phyloP scores from a whole-genome alignment of 768 basidiomycete genomes.

The Leccinellum albellum region DNA sequence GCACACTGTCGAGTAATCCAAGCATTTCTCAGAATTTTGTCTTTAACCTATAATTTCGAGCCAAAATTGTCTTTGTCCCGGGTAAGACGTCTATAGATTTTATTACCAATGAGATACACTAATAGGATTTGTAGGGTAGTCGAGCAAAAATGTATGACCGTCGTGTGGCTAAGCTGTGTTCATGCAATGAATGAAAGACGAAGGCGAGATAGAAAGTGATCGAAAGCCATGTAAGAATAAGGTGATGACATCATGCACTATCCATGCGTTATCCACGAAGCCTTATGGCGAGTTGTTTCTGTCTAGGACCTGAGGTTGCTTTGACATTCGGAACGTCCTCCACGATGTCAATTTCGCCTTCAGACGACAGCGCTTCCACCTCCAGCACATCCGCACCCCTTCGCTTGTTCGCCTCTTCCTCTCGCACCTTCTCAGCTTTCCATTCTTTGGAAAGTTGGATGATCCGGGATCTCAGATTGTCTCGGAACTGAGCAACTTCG shows the following conservation, averaged over 20 bases:
- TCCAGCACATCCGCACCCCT: constrained; percentile 18
- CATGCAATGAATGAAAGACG: constrained; percentile 3
- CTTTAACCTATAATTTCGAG: background rate
- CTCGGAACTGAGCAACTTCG: constrained; percentile 45
- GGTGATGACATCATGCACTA: constrained; percentile 2
- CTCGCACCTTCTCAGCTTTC: constrained; percentile 41
- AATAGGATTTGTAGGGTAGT: constrained; percentile 20
- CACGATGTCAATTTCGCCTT: constrained; percentile 40
- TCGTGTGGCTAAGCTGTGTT: background rate
- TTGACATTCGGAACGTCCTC: constrained; percentile 25
- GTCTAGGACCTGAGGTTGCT: constrained; percentile 5
- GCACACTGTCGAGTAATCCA: background rate
- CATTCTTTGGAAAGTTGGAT: constrained; percentile 49
- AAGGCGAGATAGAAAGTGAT: background rate
- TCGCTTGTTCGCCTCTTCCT: constrained; percentile 30
- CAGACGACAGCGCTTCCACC: constrained; percentile 27
- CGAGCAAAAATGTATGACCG: background rate
- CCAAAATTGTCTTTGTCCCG: too few species aligned
- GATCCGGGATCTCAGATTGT: constrained; percentile 42
- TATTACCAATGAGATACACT: constrained; percentile 14
- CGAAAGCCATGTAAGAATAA: constrained; percentile 3
- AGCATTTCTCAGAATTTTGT: background rate
- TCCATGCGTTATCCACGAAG: constrained; percentile 25
- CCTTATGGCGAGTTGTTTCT: constrained; percentile 19
- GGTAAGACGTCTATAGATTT: background rate